Base-by-base conservation (phyloP, 495 filamentous ascomycete species). In the Parathielavia appendiculata region DNA sequence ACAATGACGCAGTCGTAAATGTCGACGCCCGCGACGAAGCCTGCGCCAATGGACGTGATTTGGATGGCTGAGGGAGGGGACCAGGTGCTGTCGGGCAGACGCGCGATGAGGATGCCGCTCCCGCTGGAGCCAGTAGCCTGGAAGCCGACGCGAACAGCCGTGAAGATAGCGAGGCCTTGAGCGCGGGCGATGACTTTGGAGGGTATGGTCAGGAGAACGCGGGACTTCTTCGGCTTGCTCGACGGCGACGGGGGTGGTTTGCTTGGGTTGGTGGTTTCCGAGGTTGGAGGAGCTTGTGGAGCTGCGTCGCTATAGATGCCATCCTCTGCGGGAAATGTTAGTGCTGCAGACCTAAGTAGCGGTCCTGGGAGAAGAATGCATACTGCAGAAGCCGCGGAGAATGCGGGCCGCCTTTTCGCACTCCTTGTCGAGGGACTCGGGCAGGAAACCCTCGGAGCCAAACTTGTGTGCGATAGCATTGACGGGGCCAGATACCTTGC, bases 361-460 rank as follows among this genome's bases (percentile, higher is more conserved):
- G 13, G 8, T 12, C 45, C 8, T 17, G 22, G 12, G 9, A 48
- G 12, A 43, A 32, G 13, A 17, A n/a, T 2, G 19, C 13, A 63
- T 75, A 79, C 76, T 90, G 75, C 89, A 92, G 71, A 95, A 95
- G 60, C 83, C 86, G 62, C 82, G 80, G 51, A 95, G 64, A 26
- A 95, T 95, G 11, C 89, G 78, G 44, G 90, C 90, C 10, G 89
- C 89, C 73, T 95, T 92, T 61, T 95, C 89, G 72, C 83, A 85
- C 76, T 95, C 90, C 71, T 86, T 89, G 63, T 92, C 90, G 54
- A 93, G 72, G 1, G 83, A 81, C 56, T 85, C 84, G 14, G 90
- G 89, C 80, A 88, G 86, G 69, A 92, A 89, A 22, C 85, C 82
- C 63, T 92, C 89, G 50, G 67, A 66, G 47, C 70, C 73, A 32